Conservation (phyloP, 2,329 filamentous ascomycete species). For the Xylariomycetidae sp. region DNA sequence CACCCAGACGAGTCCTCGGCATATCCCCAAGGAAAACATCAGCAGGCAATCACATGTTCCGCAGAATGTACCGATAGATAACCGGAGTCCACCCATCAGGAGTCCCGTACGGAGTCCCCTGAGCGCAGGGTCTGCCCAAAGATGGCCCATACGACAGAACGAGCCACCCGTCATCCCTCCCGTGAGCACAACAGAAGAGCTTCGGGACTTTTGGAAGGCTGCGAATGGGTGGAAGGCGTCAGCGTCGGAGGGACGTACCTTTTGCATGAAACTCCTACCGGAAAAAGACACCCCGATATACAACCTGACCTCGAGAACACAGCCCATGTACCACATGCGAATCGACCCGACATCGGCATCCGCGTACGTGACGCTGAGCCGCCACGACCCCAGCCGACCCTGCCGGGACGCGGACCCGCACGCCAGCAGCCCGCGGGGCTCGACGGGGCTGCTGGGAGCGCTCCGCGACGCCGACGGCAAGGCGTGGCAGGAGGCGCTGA, state of each 20-base stretch:
- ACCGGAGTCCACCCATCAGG: conserved; percentile 21
- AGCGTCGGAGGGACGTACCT: conserved; percentile 50
- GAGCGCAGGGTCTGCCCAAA: conserved; percentile 23
- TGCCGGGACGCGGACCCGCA: conserved; percentile 39
- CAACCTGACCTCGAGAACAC: conserved; percentile 53
- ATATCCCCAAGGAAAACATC: conserved; percentile 58
- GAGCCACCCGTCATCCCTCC: conserved; percentile 41
- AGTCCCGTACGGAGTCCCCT: conserved; percentile 28
- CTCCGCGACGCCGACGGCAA: conserved; percentile 28
- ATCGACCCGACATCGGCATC: conserved; percentile 59
- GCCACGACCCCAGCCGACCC: conserved; percentile 54
- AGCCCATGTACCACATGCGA: conserved; percentile 63
- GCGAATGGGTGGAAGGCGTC: conserved; percentile 64
- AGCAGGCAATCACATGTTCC: conserved; percentile 58
- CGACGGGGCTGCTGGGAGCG: conserved; percentile 22
- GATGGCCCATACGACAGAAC: conserved; percentile 29
- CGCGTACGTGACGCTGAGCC: conserved; percentile 52
- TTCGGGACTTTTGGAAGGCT: conserved; percentile 62
- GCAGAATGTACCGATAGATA: conserved; percentile 23
- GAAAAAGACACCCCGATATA: conserved; percentile 59
- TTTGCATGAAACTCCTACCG: conserved; percentile 51
- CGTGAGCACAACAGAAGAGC: conserved; percentile 52
- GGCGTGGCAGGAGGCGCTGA: conserved; percentile 52
- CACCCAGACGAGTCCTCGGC: conserved; percentile 56
- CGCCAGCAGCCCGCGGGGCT: conserved; percentile 21